Evolutionary conservation across 768 basidiomycete species (phyloP), one percentile per base, ranked within the genome.

Genomic region (Amyloporia xantha): DNA sequence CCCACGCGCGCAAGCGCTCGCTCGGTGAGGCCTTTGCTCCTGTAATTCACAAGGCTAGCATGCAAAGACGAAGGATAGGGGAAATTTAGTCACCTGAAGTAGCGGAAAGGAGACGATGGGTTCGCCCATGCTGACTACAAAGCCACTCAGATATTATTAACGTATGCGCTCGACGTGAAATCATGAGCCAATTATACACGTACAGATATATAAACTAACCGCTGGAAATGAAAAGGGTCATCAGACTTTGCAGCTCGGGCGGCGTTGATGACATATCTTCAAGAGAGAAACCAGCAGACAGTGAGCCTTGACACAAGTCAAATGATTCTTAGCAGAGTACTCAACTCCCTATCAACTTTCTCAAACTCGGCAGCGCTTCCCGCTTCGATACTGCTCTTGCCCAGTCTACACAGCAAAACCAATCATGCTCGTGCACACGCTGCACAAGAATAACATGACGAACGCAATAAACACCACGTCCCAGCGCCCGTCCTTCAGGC

Each of bases 21-120:
- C 61, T 90, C 89, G 0, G 89, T 91, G 23, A 80, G 65, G 13
- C 84, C 88, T 65, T 90, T 89, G 57, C 78, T 81, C 72, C 82
- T 86, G 33, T 35, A n/a, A 9, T 10, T 35, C 9, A n/a, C n/a
- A 35, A 35, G 33, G 9, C n/a, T 35, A 10, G 33, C 10, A 35
- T 40, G 54, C 52, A 47, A 25, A 25, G 13, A 33, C n/a, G 19
- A 7, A 40, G 48, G 20, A n/a, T 27, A 7, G 28, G 5, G 54
- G n/a, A n/a, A n/a, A n/a, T 65, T 40, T 35, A 9, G 10, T 10
- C 33, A 77, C 77, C 59, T 77, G 1, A 66, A 23, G 50, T 86
- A 86, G 12, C 85, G 62, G 54, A 81, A 71, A 0, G 47, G 53
- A 2, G 82, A 78, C 1, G 63, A 66, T 0, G 78, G 48, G 58